A percentile compares a stretch with the other conserved stretches of the same genome.
These are phyloP conservation scores for Hypoxylon cercidicola DNA, from an alignment of 495 filamentous ascomycete genomes.

Conservation along the genomic window DNA sequence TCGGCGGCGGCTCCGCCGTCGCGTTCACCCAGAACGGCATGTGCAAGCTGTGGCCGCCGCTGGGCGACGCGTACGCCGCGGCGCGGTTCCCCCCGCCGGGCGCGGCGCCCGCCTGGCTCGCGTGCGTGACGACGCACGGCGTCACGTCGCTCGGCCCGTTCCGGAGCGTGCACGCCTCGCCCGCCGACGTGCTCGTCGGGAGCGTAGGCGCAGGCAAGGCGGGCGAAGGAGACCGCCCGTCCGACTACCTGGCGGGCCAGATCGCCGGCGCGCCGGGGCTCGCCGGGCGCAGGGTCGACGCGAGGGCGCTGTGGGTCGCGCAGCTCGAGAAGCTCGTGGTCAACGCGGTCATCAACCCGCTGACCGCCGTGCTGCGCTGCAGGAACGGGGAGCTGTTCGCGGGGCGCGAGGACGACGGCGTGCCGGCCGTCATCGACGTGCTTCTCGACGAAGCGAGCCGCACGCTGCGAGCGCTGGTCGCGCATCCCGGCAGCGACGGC, in stretches of 20 bases:
- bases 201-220: slow-evolving; percentile 26
- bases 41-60: slow-evolving; percentile 73
- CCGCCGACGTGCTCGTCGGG: slow-evolving; percentile 60
- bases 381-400: slow-evolving; percentile 78
- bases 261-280: slow-evolving; percentile 51
- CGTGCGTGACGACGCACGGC: slow-evolving; percentile 80
- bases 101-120: slow-evolving; percentile 70
- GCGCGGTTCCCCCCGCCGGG: slow-evolving; percentile 47
- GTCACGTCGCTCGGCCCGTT: slow-evolving; percentile 68
- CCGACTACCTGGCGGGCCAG: slow-evolving; percentile 34
- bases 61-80: slow-evolving; percentile 50
- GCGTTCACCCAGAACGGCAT: slow-evolving; percentile 87
- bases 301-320: slow-evolving; percentile 63
- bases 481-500: slow-evolving; percentile 34
- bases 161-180: slow-evolving; percentile 69
- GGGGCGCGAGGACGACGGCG: slow-evolving; percentile 60
- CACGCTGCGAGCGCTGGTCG: slow-evolving; percentile 63
- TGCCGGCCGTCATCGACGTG: slow-evolving; percentile 59
- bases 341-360: slow-evolving; percentile 82
- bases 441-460: slow-evolving; percentile 73
- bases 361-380: slow-evolving; percentile 78
- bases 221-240: slow-evolving; percentile 8
- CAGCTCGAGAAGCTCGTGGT: slow-evolving; percentile 72
- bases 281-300: slow-evolving; percentile 53
- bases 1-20: slow-evolving; percentile 71